Evolutionary conservation across 768 basidiomycete species (phyloP).

Genomic region (Exidia glandulosa): DNA sequence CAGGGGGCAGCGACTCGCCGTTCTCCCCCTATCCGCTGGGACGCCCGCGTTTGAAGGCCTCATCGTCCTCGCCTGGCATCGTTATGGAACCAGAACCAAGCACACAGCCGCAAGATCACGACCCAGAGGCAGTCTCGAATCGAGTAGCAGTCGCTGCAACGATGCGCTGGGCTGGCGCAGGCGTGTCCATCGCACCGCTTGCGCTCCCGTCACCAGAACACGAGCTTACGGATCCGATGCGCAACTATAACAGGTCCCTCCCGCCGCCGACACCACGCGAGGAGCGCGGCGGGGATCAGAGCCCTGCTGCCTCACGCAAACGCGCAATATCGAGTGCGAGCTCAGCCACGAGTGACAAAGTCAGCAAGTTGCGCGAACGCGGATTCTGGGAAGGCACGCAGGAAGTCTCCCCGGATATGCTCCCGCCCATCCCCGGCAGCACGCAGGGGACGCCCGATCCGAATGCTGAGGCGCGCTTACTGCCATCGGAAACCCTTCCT

Average conservation of each 20-base stretch:
- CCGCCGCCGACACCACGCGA: background rate
- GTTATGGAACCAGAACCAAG: slow-evolving; percentile 1
- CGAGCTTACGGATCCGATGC: slow-evolving; percentile 86
- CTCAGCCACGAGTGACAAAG: background rate
- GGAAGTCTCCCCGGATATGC: slow-evolving; percentile 30
- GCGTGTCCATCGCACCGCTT: slow-evolving; percentile 76
- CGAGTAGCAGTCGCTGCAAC: slow-evolving; percentile 43
- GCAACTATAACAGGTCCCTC: slow-evolving; percentile 13
- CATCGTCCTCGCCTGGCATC: slow-evolving; percentile 3
- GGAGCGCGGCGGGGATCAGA: slow-evolving; percentile 4
- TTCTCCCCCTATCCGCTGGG: background rate
- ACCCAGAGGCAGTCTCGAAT: background rate
- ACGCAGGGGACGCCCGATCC: slow-evolving; percentile 18
- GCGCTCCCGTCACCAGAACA: slow-evolving; percentile 85
- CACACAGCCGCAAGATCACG: background rate
- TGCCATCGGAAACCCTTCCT: too few species aligned
- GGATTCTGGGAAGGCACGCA: slow-evolving; percentile 74
- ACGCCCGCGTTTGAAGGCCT: background rate
- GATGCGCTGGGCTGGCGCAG: slow-evolving; percentile 75
- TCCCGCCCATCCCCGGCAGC: slow-evolving; percentile 20
- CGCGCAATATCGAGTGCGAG: background rate
- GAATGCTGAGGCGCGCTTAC: slow-evolving; percentile 17
- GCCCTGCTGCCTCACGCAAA: background rate
- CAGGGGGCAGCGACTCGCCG: background rate
- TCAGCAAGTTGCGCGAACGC: slow-evolving; percentile 7